Percentiles rank a stretch among this genome's conserved stretches.
phyloP scores from a whole-genome alignment of 192 early-diverging fungal genomes.

The Globomyces pollinis-pini region DNA sequence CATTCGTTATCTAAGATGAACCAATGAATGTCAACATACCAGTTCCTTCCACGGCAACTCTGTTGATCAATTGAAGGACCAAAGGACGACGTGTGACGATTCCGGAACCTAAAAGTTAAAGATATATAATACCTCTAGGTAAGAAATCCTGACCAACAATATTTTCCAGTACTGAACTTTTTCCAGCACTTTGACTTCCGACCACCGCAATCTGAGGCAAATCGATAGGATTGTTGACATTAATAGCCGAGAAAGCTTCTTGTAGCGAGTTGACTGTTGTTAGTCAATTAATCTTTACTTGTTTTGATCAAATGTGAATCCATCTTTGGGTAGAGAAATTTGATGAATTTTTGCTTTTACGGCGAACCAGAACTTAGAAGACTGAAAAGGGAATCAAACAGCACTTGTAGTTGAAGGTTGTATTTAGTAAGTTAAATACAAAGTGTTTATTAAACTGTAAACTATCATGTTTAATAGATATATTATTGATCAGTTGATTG shows the following conservation, averaged over 20 bases:
- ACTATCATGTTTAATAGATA: too few relatives aligned
- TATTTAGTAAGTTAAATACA: too few relatives aligned
- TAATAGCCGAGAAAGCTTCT: conserved; percentile 46
- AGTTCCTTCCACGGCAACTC: conserved; percentile 59
- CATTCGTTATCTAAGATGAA: conserved; percentile 79
- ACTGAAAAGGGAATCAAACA: too few relatives aligned
- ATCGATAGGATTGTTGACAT: conserved; percentile 50
- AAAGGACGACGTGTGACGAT: conserved; percentile 97
- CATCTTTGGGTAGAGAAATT: too few relatives aligned
- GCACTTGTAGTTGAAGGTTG: too few relatives aligned
- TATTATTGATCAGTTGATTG: too few relatives aligned
- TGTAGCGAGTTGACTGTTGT: conserved; percentile 33
- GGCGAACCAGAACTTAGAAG: too few relatives aligned
- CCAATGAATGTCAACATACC: too few relatives aligned
- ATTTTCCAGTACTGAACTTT: conserved; percentile 96
- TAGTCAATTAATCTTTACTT: background rate
- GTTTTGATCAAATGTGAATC: conserved; percentile 35
- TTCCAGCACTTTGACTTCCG: conserved; percentile 58
- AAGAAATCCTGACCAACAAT: conserved; percentile 97
- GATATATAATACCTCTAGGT: conserved; percentile 58
- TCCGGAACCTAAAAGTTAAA: conserved; percentile 59
- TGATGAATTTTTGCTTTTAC: too few relatives aligned
- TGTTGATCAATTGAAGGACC: conserved; percentile 95
- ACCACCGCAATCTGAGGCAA: conserved; percentile 55
- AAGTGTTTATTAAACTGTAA: too few relatives aligned